Percentiles rank a stretch among this genome's conserved stretches.
Conservation (phyloP, 306 rosid species). For the Lithocarpus polystachyus region DNA sequence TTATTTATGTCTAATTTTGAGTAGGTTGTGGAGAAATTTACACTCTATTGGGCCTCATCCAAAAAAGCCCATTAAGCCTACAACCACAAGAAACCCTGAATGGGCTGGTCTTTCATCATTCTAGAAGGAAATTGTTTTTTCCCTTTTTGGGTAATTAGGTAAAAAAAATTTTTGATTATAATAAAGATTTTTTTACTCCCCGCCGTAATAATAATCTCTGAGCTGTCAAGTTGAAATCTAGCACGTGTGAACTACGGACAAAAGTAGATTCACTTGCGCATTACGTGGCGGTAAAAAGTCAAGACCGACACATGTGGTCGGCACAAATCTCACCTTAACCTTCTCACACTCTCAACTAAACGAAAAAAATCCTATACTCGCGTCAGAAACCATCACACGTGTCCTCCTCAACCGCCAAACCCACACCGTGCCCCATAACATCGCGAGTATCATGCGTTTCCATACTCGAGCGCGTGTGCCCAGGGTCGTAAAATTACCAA, state of each 20-base stretch:
- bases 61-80: no score
- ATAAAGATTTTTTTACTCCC: background rate
- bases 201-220: background rate
- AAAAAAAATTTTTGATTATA: no score
- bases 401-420: no score
- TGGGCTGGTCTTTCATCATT: background rate
- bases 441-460: accelerated
- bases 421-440: no score
- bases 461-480: background rate
- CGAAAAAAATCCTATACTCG: background rate
- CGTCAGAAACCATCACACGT: background rate
- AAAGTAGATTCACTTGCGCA: conserved; percentile 3
- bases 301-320: conserved; percentile 25
- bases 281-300: conserved; percentile 16
- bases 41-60: no score
- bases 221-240: conserved; percentile 24
- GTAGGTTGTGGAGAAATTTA: no score
- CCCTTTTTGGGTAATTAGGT: no score
- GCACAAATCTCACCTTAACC: background rate
- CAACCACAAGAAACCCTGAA: background rate
- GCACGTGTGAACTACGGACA: conserved; percentile 17
- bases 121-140: background rate
- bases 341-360: background rate
- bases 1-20: no score
- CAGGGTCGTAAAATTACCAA: background rate